A percentile compares a stretch with the other conserved stretches of the same genome.
Evolutionary conservation across 192 early-diverging fungal genomes (phyloP).

Genomic region (Mortierella hygrophila): DNA sequence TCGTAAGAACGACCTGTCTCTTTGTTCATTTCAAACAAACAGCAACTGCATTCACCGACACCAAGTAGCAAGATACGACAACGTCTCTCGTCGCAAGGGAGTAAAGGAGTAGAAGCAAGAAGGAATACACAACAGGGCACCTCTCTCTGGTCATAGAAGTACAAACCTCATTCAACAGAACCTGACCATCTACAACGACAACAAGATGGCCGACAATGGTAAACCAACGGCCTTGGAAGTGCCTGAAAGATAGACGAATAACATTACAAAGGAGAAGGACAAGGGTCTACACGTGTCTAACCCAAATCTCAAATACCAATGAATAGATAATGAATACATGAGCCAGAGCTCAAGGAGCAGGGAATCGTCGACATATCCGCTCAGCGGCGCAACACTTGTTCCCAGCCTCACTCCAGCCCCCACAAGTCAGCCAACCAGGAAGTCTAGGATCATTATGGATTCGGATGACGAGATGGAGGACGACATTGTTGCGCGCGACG

Average conservation of each 20-base stretch:
- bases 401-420: neutral
- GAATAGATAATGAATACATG: neutral
- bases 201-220: conserved; percentile 5
- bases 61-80: neutral
- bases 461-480: conserved; percentile 50
- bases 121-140: neutral
- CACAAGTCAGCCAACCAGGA: neutral
- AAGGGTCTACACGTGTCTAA: neutral
- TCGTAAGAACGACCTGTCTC: neutral
- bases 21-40: neutral
- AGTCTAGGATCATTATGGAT: conserved; percentile 30
- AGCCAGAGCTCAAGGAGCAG: neutral
- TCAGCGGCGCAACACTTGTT: neutral
- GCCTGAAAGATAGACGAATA: neutral
- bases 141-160: neutral
- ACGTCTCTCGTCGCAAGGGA: neutral
- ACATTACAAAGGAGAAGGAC: neutral
- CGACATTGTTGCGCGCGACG: conserved; percentile 11
- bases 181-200: neutral
- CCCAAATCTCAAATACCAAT: neutral
- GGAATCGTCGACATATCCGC: neutral
- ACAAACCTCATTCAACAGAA: neutral
- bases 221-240: neutral
- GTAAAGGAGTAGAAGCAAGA: neutral
- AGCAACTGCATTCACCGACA: neutral